Conservation (phyloP, 257 asterid genomes). For the Cruciata laevipes region DNA sequence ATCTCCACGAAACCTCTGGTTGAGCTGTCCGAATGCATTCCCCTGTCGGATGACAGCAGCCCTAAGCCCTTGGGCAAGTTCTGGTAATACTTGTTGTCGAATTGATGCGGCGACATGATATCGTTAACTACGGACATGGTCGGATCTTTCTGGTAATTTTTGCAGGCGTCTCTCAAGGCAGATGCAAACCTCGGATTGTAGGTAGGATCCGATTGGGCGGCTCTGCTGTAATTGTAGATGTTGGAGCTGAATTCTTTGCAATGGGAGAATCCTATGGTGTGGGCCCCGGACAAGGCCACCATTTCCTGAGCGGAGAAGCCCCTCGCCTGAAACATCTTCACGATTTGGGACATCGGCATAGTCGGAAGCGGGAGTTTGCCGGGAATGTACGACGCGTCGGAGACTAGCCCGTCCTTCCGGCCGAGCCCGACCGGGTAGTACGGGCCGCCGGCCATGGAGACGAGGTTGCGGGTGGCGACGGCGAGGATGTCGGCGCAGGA, state of each 20-base stretch:
- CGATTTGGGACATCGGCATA: slow-evolving; percentile 50
- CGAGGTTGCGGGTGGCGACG: slow-evolving; percentile 75
- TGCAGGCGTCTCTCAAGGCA: slow-evolving; percentile 54
- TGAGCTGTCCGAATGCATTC: slow-evolving; percentile 47
- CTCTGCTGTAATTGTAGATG: slow-evolving; percentile 52
- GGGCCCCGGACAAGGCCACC: slow-evolving; percentile 89
- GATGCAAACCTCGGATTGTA: slow-evolving; percentile 64
- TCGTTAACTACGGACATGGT: slow-evolving; percentile 79
- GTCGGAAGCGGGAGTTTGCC: slow-evolving; percentile 67
- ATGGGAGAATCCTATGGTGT: slow-evolving; percentile 92
- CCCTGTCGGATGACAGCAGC: slow-evolving; percentile 59
- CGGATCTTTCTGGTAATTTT: slow-evolving; percentile 45
- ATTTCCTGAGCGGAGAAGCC: slow-evolving; percentile 67
- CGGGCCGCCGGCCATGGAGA: slow-evolving; percentile 81
- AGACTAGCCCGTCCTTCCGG: slow-evolving; percentile 51
- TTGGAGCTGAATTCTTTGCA: slow-evolving; percentile 76
- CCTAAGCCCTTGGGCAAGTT: slow-evolving; percentile 67
- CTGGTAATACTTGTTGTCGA: slow-evolving; percentile 63
- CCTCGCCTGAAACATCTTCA: slow-evolving; percentile 45
- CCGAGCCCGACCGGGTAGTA: slow-evolving; percentile 56
- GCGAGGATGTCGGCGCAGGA: slow-evolving; percentile 91
- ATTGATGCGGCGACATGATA: slow-evolving; percentile 57
- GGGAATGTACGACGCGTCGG: slow-evolving; percentile 44
- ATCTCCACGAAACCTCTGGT: slow-evolving; percentile 45
- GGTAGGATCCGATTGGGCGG: slow-evolving; percentile 48